Percentiles rank a stretch among this genome's conserved stretches.
Evolutionary conservation across 257 asterid genomes (phyloP).

Genomic region (Fraxinus pennsylvanica): DNA sequence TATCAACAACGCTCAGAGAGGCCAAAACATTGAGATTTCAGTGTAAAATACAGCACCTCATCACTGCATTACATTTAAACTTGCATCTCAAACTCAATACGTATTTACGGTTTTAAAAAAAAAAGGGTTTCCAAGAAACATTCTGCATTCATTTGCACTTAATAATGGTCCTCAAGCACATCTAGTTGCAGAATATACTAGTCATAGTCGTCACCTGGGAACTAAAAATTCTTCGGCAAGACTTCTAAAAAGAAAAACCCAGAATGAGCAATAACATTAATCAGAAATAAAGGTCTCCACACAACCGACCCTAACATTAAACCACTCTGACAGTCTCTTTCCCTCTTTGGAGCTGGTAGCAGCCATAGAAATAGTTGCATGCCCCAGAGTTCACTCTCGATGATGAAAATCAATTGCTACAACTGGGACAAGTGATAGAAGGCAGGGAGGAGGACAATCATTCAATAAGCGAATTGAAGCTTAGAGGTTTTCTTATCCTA

Average conservation of each 20-base stretch:
- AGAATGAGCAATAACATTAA: not conserved
- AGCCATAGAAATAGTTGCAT: not conserved
- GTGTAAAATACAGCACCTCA: not conserved
- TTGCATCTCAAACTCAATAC: not conserved
- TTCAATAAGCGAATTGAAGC: not conserved
- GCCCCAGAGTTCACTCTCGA: not conserved
- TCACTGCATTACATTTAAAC: not conserved
- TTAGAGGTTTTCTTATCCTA: not conserved
- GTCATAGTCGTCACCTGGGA: not conserved
- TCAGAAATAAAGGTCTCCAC: not conserved
- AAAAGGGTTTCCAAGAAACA: not conserved
- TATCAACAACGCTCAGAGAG: not conserved
- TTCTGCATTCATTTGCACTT: not conserved
- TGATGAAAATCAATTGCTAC: not conserved
- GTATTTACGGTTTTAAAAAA: not conserved
- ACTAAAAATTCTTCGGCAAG: not conserved
- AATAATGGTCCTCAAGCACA: not conserved
- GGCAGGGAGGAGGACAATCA: not conserved
- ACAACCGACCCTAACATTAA: not conserved
- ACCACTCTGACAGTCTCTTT: not conserved
- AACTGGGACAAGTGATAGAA: not conserved
- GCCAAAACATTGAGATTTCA: not conserved
- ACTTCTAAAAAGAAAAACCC: not conserved
- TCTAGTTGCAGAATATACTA: not conserved
- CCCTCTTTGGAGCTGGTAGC: not conserved